Percentiles rank a stretch among this genome's conserved stretches.
Conservation (phyloP, 2,329 filamentous ascomycete species). For the Diaporthe caulivora region DNA sequence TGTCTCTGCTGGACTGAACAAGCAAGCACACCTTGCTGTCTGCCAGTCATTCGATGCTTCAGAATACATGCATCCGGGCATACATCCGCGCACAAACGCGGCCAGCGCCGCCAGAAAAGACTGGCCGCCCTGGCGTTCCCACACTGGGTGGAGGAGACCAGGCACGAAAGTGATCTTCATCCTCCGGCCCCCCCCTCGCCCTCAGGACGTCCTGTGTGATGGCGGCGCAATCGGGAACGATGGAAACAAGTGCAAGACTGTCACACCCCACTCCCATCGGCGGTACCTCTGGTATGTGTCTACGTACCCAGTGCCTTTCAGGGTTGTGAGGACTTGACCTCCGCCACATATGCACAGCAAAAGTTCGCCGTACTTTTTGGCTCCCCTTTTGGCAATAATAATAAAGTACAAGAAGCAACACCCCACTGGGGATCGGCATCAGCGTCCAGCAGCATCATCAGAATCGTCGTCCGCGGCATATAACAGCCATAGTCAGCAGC, state of each 20-base stretch:
- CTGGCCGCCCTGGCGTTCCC: constrained; percentile 17
- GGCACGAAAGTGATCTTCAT: background rate
- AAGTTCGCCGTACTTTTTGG: background rate
- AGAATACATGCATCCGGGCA: background rate
- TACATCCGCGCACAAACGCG: constrained; percentile 27
- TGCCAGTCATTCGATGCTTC: background rate
- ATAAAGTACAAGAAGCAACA: constrained; percentile 11
- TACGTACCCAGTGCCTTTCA: background rate
- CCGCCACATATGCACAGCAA: constrained; percentile 17
- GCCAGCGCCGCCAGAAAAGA: constrained; percentile 25
- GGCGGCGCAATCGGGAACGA: constrained; percentile 33
- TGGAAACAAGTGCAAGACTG: constrained; percentile 29
- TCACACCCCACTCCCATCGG: constrained; percentile 13
- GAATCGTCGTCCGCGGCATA: background rate
- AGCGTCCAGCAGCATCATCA: background rate
- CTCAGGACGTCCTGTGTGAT: constrained; percentile 24
- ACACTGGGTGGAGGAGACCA: background rate
- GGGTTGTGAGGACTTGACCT: background rate
- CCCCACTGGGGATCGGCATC: background rate
- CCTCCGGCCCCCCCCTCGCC: constrained; percentile 10
- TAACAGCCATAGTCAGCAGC: background rate
- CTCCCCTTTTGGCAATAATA: too few species aligned
- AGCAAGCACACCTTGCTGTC: background rate
- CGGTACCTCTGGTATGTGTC: background rate
- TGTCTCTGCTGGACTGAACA: background rate